phyloP scores from a whole-genome alignment of 2,329 filamentous ascomycete species.

The Phaeosphaeria sp. region DNA sequence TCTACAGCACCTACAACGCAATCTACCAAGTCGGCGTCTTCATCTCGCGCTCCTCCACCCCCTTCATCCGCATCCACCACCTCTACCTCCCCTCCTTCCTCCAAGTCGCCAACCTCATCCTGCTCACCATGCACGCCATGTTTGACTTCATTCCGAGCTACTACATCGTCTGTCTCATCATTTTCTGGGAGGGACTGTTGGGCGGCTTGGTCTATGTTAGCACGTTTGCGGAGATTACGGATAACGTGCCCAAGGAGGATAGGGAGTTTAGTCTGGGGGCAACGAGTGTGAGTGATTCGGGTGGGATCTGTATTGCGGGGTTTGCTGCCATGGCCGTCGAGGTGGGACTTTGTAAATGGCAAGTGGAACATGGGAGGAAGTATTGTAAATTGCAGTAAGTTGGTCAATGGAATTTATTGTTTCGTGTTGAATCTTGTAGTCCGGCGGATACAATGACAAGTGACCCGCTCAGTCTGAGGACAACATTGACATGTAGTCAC shows the following conservation, averaged over 20 bases:
- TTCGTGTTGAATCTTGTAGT: neutral
- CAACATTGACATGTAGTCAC: no score
- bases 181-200: constrained; percentile 94
- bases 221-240: constrained; percentile 92
- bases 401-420: neutral
- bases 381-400: constrained; percentile 50
- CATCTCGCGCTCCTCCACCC: constrained; percentile 87
- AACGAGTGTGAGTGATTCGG: constrained; percentile 90
- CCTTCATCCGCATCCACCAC: constrained; percentile 80
- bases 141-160: constrained; percentile 83
- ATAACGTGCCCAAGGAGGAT: constrained; percentile 76
- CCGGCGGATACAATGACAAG: no score
- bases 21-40: constrained; percentile 97
- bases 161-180: constrained; percentile 80
- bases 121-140: constrained; percentile 79
- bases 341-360: constrained; percentile 80
- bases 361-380: constrained; percentile 79
- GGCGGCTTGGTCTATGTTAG: constrained; percentile 89
- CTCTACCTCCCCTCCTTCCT: constrained; percentile 84
- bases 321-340: constrained; percentile 85
- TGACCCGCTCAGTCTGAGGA: neutral
- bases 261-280: constrained; percentile 91
- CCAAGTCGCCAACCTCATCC: constrained; percentile 76
- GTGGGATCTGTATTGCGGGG: constrained; percentile 86
- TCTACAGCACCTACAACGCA: constrained; percentile 94